Evolutionary conservation across 176 grass and related monocot genomes (phyloP).

Genomic region (Hyparrhenia diplandra): DNA sequence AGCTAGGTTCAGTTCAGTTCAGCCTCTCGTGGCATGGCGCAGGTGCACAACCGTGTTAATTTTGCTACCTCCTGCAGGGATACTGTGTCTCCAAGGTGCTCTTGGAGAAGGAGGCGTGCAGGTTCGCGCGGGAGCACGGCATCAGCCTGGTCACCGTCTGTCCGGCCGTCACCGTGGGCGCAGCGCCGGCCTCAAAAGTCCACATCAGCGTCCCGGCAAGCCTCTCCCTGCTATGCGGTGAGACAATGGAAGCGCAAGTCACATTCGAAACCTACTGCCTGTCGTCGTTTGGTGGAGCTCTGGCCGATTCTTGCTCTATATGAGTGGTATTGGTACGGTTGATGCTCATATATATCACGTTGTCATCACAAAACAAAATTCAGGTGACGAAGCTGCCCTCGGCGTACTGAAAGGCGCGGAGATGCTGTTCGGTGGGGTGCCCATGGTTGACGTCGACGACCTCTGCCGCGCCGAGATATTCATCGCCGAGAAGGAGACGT

Average conservation of each 20-base stretch:
- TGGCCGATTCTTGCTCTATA: no score
- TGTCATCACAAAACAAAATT: not conserved
- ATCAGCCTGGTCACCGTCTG: slow-evolving; percentile 54
- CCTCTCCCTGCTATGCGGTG: slow-evolving; percentile 59
- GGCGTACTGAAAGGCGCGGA: slow-evolving; percentile 13
- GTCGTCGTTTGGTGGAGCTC: no score
- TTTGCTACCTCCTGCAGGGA: slow-evolving; percentile 30
- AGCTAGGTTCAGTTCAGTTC: not conserved
- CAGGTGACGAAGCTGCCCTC: slow-evolving; percentile 37
- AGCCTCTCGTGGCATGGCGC: no score
- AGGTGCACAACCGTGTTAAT: no score
- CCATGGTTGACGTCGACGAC: slow-evolving; percentile 44
- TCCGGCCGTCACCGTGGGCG: slow-evolving; percentile 36
- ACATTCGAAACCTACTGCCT: no score
- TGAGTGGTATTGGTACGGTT: no score
- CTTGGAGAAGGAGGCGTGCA: slow-evolving; percentile 50
- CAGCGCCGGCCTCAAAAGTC: not conserved
- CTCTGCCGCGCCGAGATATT: slow-evolving; percentile 69
- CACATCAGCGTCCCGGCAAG: slow-evolving; percentile 1
- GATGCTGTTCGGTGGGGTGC: not conserved
- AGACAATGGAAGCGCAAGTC: not conserved
- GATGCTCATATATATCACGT: not conserved
- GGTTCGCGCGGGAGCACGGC: slow-evolving; percentile 48
- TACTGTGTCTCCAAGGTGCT: slow-evolving; percentile 55
- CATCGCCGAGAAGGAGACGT: slow-evolving; percentile 39